Evolutionary conservation across 768 basidiomycete species (phyloP).

Genomic region (Kwoniella dendrophila): DNA sequence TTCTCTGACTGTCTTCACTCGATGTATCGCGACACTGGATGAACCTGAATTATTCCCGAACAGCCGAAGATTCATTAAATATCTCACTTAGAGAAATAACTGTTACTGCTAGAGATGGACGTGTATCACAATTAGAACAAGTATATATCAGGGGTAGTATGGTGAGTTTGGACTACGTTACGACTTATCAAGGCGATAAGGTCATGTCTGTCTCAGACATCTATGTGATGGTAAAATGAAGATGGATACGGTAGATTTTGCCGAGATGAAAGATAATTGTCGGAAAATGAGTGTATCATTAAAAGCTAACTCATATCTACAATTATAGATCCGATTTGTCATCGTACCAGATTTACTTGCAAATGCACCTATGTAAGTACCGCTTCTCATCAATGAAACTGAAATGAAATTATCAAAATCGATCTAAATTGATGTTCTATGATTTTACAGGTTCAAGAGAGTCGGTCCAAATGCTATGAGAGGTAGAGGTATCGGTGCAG

Average conservation of each 20-base stretch:
- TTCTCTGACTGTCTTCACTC: not conserved
- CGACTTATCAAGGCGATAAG: not conserved
- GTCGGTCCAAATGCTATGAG: slow-evolving; percentile 98
- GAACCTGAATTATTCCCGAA: not conserved
- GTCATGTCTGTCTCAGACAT: not conserved
- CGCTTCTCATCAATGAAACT: not conserved
- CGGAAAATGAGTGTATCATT: too few relatives aligned
- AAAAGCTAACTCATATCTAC: not conserved
- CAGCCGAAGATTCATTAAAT: slow-evolving; percentile 98
- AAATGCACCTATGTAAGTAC: slow-evolving; percentile 92
- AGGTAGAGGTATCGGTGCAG: slow-evolving; percentile 97
- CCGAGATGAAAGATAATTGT: too few relatives aligned
- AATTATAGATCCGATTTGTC: slow-evolving; percentile 69
- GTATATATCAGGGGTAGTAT: slow-evolving; percentile 98
- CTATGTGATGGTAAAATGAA: not conserved
- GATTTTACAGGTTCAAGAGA: slow-evolving; percentile 83
- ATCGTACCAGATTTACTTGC: slow-evolving; percentile 99
- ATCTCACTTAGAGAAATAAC: slow-evolving; percentile 96
- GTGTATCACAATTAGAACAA: slow-evolving; percentile 97
- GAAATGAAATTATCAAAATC: too few relatives aligned
- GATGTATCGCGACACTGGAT: not conserved
- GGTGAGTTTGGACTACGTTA: slow-evolving; percentile 58
- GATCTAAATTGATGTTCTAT: slow-evolving; percentile 10
- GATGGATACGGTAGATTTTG: too few relatives aligned
- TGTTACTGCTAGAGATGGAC: slow-evolving; percentile 95